Evolutionary conservation across 441 rosid genomes (phyloP), one percentile per base, ranked within the genome.

Genomic region (Breynia disticha): DNA sequence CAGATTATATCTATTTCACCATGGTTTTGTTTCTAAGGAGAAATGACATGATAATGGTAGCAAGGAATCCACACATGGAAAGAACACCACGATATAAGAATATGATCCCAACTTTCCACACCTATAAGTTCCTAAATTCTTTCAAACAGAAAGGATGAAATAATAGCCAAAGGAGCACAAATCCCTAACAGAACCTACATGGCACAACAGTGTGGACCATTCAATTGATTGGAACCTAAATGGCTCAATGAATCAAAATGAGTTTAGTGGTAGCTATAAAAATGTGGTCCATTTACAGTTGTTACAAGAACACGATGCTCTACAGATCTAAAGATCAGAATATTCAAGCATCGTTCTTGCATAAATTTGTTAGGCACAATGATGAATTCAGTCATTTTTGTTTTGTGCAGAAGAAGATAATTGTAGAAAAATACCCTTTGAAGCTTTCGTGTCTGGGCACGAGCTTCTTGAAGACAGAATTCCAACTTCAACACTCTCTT

Each of bases 401-500:
- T 41, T 41, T 11, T 41, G n/a, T 41, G 20, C 20, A 47, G 6
- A 45, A 24, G 52, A 20, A 64, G 11, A 28, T 16, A 55, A 19
- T 55, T 18, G 32, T 19, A 35, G 17, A 16, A 60, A 32, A 59
- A 49, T 76, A 84, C 98, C 90, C 91, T 75, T 13, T 79, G 95
- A 42, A 91, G 94, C 72, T 82, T 91, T 61, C 90, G 73, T 16
- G 84, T 80, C 78, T 86, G 98, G 55, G 86, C 56, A 63, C 91
- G 95, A 57, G 97, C 81, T 71, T 91, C 95, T 21, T 86, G 97
- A 59, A 88, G 95, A 74, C 91, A 88, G 62, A 91, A 88, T 56
- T 86, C 97, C 72, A 91, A 62, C 73, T 81, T 91, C 80, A 88
- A 62, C 45, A 91, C 95, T 63, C 83, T 80, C 83, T 81, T 91